phyloP scores from a whole-genome alignment of 192 early-diverging fungal genomes.

The Coemansia sp. region DNA sequence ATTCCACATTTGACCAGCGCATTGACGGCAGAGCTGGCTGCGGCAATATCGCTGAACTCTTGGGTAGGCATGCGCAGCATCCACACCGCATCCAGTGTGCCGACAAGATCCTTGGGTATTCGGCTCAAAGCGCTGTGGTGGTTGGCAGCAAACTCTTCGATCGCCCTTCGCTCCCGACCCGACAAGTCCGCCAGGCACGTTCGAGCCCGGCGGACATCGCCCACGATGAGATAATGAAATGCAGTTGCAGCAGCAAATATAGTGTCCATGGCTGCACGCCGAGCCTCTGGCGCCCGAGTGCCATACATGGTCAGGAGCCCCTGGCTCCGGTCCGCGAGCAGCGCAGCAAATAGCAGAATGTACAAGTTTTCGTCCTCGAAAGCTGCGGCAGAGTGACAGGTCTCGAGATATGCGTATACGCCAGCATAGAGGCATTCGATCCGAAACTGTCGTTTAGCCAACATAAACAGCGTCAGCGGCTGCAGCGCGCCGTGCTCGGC shows the following conservation, averaged over 20 bases:
- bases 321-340: conserved; percentile 10
- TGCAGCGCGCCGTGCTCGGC: background rate
- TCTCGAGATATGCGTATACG: background rate
- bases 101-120: background rate
- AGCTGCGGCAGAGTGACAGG: too few species aligned
- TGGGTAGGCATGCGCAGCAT: conserved; percentile 18
- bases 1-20: background rate
- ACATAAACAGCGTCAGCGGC: conserved; percentile 12
- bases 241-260: conserved; percentile 2
- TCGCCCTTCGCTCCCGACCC: background rate
- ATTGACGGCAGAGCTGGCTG: background rate
- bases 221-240: background rate
- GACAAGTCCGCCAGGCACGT: background rate
- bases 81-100: conserved; percentile 7
- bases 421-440: conserved; percentile 21
- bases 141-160: conserved; percentile 1
- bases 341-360: conserved; percentile 5
- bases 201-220: background rate
- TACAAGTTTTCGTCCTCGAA: background rate
- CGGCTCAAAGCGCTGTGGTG: background rate
- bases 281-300: background rate
- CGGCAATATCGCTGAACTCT: conserved; percentile 1
- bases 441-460: conserved; percentile 11
- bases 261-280: conserved; percentile 1
- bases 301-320: conserved; percentile 7